phyloP scores from a whole-genome alignment of 305 asterid species.

The Fraxinus velutina region DNA sequence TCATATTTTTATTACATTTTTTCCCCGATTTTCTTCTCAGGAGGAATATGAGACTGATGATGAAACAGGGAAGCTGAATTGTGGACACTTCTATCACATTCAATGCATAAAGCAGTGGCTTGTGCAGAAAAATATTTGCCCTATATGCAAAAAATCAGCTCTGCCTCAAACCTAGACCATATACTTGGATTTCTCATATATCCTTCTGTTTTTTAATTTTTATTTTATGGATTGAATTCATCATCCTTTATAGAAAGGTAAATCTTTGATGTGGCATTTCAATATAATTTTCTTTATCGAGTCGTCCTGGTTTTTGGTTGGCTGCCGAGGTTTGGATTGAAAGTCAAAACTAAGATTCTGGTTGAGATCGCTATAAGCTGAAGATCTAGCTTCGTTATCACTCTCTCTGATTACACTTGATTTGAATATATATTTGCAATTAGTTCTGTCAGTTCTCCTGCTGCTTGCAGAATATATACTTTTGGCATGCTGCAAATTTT shows the following conservation, averaged over 20 bases:
- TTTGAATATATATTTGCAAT: background rate
- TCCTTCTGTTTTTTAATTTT: slow-evolving; percentile 22
- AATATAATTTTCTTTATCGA: background rate
- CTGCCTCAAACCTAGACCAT: slow-evolving; percentile 33
- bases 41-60: slow-evolving; percentile 72
- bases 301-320: background rate
- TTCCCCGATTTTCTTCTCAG: slow-evolving; percentile 32
- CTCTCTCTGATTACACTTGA: background rate
- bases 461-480: background rate
- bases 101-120: slow-evolving; percentile 95
- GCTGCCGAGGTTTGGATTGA: background rate
- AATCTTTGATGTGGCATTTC: slow-evolving; percentile 38
- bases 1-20: background rate
- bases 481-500: background rate
- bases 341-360: background rate
- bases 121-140: slow-evolving; percentile 65
- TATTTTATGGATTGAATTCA: slow-evolving; percentile 39
- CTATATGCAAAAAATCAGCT: slow-evolving; percentile 75
- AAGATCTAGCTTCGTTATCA: background rate
- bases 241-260: slow-evolving; percentile 26
- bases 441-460: background rate
- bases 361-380: background rate
- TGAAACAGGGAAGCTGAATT: slow-evolving; percentile 71
- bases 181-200: background rate
- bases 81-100: slow-evolving; percentile 74